Percentiles rank a stretch among this genome's conserved stretches.
These are phyloP conservation scores for Jatropha curcas DNA, from an alignment of 345 rosid genomes.

Conservation along the genomic window DNA sequence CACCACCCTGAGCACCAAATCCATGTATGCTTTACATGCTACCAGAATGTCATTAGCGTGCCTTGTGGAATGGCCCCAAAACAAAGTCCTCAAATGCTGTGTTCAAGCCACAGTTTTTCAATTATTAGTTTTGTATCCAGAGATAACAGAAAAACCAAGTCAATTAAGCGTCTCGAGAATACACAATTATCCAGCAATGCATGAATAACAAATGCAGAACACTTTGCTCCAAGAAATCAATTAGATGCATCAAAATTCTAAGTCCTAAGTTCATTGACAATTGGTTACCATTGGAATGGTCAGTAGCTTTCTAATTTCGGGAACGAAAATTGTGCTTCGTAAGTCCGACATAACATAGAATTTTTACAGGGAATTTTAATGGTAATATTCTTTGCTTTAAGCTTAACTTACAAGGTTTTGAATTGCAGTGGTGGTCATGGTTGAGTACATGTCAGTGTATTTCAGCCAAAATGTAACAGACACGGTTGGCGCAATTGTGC, in stretches of 20 bases:
- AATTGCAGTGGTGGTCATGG: too few species aligned
- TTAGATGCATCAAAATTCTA: too few species aligned
- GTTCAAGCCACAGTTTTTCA: slow-evolving; percentile 22
- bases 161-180: not conserved
- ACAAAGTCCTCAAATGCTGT: slow-evolving; percentile 77
- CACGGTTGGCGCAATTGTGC: too few species aligned
- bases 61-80: slow-evolving; percentile 66
- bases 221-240: not conserved
- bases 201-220: not conserved
- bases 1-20: slow-evolving; percentile 74
- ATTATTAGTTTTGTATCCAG: not conserved
- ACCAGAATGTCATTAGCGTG: slow-evolving; percentile 57
- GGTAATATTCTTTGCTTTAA: too few species aligned
- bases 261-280: too few species aligned
- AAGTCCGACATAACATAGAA: too few species aligned
- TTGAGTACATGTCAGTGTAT: too few species aligned
- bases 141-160: not conserved
- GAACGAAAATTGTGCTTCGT: not conserved
- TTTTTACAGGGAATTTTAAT: too few species aligned
- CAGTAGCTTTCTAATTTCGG: not conserved
- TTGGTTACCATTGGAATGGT: not conserved
- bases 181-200: not conserved
- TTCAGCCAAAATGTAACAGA: too few species aligned
- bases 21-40: slow-evolving; percentile 73
- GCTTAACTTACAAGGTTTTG: too few species aligned